Evolutionary conservation across 306 rosid species (phyloP), one percentile per base, ranked within the genome.

Genomic region (Lathyrus tuberosus): DNA sequence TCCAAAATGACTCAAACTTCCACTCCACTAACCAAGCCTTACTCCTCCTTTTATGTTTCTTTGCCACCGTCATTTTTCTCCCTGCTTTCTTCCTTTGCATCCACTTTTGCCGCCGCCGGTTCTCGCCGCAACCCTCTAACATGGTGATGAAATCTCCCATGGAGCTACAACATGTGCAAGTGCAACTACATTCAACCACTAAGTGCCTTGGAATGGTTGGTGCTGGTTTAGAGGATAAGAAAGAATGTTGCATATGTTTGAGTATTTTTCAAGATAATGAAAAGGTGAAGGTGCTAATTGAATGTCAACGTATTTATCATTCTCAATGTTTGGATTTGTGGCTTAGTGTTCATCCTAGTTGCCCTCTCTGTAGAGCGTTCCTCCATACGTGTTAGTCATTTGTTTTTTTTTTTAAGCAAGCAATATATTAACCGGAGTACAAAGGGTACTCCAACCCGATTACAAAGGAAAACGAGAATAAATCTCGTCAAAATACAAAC

Each of bases 321-420:
- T 82, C 82, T 74, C 69, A 80, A 20, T 82, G 87, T 24, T 73
- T 82, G 60, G 83, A 82, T 2, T 20, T 51, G 54, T 85, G 85
- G 89, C 71, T 85, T n/a, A 54, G 17, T 41, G 8, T 44, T 31
- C 66, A 80, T 15, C 71, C 82, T 46, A 82, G 2, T 10, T 85
- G 89, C 41, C 89, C 89, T 72, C 85, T 82, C 13, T 85, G 85
- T 61, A 82, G 89, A 43, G 58, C 79, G 4, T 82, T 86, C 0
- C 53, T 76, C 33, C 43, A 51, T 56, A 48, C 22, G 8, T 48
- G 47, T 42, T 42, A 42, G 47, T 35, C 2, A 5, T 70, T 24
- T 7, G 67, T 42, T 1, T n/a, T n/a, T n/a, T n/a, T n/a, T n/a
- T n/a, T n/a, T n/a, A n/a, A n/a, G n/a, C n/a, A n/a, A n/a, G n/a